Evolutionary conservation across 305 asterid genomes (phyloP).

Genomic region (Solanum chacoense): DNA sequence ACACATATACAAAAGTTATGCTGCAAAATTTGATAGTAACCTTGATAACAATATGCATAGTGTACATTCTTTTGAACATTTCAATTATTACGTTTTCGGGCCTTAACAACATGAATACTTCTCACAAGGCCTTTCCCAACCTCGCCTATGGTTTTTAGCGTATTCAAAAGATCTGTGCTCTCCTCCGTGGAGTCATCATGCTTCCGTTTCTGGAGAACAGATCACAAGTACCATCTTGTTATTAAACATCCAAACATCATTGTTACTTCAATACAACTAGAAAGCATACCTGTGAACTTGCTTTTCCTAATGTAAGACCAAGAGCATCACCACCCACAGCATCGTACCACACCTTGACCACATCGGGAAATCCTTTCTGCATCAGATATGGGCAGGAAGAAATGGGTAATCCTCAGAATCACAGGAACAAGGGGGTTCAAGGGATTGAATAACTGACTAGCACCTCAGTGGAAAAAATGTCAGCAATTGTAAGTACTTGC

Average conservation of each 20-base stretch:
- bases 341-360: slow-evolving; percentile 87
- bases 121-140: slow-evolving; percentile 83
- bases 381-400: slow-evolving; percentile 1
- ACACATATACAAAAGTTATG: not conserved
- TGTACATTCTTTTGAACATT: not conserved
- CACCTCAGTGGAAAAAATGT: not conserved
- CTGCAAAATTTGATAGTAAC: not conserved
- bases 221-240: not conserved
- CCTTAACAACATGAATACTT: slow-evolving; percentile 64
- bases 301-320: slow-evolving; percentile 72
- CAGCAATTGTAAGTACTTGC: slow-evolving; percentile 28
- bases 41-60: not conserved
- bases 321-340: slow-evolving; percentile 88
- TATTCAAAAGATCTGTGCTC: slow-evolving; percentile 29
- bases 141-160: slow-evolving; percentile 58
- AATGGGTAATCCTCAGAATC: not conserved
- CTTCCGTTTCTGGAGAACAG: slow-evolving; percentile 55
- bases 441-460: not conserved
- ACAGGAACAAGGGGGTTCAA: not conserved
- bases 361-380: slow-evolving; percentile 66
- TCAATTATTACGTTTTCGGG: slow-evolving; percentile 42
- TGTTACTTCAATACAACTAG: not conserved
- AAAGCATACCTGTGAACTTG: slow-evolving; percentile 41
- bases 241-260: not conserved
- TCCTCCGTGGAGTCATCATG: slow-evolving; percentile 34